Percentiles rank a stretch among this genome's conserved stretches.
phyloP scores from a whole-genome alignment of 371 early-diverging fungal genomes.

The Sporodiniella umbellata region DNA sequence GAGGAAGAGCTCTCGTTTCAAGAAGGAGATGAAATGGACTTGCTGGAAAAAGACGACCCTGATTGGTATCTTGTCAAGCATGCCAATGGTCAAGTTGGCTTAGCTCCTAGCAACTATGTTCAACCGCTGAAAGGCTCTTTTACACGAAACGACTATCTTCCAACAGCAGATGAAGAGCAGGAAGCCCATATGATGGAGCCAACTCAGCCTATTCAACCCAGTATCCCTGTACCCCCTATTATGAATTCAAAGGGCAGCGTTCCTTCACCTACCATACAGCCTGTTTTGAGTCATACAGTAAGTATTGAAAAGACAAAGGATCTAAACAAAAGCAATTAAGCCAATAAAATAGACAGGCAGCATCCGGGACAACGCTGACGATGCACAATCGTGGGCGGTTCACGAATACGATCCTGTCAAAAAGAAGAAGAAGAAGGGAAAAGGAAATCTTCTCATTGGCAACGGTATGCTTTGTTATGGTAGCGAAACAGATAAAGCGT shows the following conservation, averaged over 20 bases:
- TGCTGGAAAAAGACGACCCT: slow-evolving; percentile 74
- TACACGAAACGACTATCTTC: slow-evolving; percentile 11
- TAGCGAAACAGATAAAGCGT: slow-evolving; percentile 69
- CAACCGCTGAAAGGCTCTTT: no score
- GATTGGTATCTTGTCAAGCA: slow-evolving; percentile 76
- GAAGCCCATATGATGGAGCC: slow-evolving; percentile 10
- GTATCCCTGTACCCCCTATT: background rate
- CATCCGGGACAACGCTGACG: slow-evolving; percentile 24
- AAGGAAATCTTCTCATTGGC: slow-evolving; percentile 68
- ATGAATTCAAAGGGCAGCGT: background rate
- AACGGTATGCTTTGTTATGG: slow-evolving; percentile 66
- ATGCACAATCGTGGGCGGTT: slow-evolving; percentile 44
- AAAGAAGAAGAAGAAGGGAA: slow-evolving; percentile 76
- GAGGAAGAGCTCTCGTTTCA: slow-evolving; percentile 76
- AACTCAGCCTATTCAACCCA: background rate
- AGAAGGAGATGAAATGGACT: slow-evolving; percentile 71
- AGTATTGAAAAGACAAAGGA: background rate
- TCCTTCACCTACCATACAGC: slow-evolving; percentile 13
- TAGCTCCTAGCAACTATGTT: slow-evolving; percentile 78
- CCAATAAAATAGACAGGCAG: slow-evolving; percentile 11
- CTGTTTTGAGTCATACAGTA: slow-evolving; percentile 25
- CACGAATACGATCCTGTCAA: slow-evolving; percentile 64
- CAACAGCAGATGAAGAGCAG: slow-evolving; percentile 1
- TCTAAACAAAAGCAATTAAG: background rate
- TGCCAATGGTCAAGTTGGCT: slow-evolving; percentile 57